Evolutionary conservation across 805 yeast genomes (phyloP), one percentile per base, ranked within the genome.

Genomic region (Torulaspora maleeae): DNA sequence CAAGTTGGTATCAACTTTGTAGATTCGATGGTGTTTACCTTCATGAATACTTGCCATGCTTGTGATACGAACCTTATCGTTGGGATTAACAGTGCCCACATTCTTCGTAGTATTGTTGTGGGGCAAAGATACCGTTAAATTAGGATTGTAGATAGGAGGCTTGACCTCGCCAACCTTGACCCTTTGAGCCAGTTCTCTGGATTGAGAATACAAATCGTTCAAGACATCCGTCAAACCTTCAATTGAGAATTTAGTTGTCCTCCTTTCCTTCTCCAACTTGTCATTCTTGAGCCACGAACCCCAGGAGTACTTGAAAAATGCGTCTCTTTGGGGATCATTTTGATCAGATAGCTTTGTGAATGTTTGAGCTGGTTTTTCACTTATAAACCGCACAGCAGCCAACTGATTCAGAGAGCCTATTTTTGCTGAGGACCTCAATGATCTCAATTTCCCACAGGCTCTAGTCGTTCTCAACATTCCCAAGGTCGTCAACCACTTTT

Each of bases 271-370:
- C 63, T 93, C 90, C 27, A 66, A 67, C 45, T 73, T 75, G 62
- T 93, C 96, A 60, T 91, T 79, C 51, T 75, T 78, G 57, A 90
- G 70, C 98, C 98, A 91, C 5, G 95, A 77, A 38, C 99, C 99
- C 95, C 98, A 91, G 2, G 93, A 74, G 63, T 89, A 91, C 56
- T 84, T 79, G 72, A 87, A 91, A 59, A 93, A 86, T 35, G 79
- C 73, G 45, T 76, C 77, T 65, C 90, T 75, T 40, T 79, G 69
- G 9, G 88, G 87, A 59, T 84, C 90, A 32, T 72, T 67, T 45
- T 78, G 77, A 55, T 83, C 83, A 24, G 75, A 66, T 19, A 84
- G 59, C 48, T 73, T 74, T 43, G 90, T 83, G 53, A 64, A 67
- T 3, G 60, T 62, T 40, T 67, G 67, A n/a, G 66, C 58, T 25